These are phyloP conservation scores for Buxus sempervirens DNA, from an alignment of 164 flowering plant species.

Conservation along the genomic window DNA sequence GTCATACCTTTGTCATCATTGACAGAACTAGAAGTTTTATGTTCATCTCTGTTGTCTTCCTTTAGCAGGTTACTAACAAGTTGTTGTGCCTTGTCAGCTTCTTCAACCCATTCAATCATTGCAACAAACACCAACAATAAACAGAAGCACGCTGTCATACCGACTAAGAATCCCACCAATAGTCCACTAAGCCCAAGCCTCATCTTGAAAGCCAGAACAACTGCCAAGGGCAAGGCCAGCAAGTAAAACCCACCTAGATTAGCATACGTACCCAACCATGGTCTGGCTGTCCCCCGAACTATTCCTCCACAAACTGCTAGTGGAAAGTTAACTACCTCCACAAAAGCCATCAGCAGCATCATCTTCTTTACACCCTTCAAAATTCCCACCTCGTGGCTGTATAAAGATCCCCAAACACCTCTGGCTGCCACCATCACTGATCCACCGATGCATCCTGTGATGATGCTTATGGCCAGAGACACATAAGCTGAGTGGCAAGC, in stretches of 20 bases:
- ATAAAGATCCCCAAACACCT: constrained; percentile 72
- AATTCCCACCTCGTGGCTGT: constrained; percentile 50
- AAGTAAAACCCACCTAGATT: constrained; percentile 74
- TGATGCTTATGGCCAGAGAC: constrained; percentile 31
- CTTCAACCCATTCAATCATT: constrained; percentile 66
- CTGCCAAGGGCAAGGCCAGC: constrained; percentile 68
- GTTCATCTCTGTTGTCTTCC: constrained; percentile 7
- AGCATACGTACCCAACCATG: constrained; percentile 65
- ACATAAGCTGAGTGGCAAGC: constrained; percentile 54
- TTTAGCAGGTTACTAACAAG: constrained; percentile 27
- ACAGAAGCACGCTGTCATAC: constrained; percentile 42
- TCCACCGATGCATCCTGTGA: constrained; percentile 52
- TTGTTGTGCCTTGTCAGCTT: constrained; percentile 63
- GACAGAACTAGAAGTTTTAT: too few species aligned
- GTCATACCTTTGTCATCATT: too few species aligned
- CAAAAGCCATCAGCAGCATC: constrained; percentile 63
- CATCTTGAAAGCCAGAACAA: constrained; percentile 55
- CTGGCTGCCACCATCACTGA: constrained; percentile 48
- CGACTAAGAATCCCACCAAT: constrained; percentile 63
- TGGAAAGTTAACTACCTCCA: constrained; percentile 83
- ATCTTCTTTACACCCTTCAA: constrained; percentile 59
- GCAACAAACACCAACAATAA: constrained; percentile 49
- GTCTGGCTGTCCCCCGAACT: constrained; percentile 79
- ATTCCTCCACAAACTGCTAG: constrained; percentile 74
- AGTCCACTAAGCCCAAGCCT: constrained; percentile 58